Conservation (phyloP, 768 basidiomycete species). For the Royoungia palumana region DNA sequence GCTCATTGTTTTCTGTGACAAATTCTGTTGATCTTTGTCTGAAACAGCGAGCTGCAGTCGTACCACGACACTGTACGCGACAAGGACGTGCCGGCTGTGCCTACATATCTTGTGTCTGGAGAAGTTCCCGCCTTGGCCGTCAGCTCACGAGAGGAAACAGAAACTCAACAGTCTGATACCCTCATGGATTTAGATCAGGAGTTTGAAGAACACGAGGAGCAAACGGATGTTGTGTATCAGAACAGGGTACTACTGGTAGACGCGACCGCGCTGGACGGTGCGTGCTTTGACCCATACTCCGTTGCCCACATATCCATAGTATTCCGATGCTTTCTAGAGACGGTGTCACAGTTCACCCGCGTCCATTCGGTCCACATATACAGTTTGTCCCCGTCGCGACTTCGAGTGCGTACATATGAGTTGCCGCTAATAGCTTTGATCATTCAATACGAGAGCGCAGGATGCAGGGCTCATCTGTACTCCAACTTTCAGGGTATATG, state of each 20-base stretch:
- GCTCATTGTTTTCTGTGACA: background rate
- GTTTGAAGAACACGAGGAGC: constrained; percentile 38
- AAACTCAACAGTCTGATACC: constrained; percentile 7
- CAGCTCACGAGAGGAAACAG: background rate
- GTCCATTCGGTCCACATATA: constrained; percentile 65
- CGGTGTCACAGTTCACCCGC: constrained; percentile 49
- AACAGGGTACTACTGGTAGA: constrained; percentile 56
- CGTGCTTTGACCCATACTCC: constrained; percentile 18
- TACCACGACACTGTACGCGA: constrained; percentile 49
- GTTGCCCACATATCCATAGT: background rate
- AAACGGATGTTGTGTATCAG: constrained; percentile 43
- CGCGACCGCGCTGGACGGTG: constrained; percentile 65
- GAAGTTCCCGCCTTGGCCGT: constrained; percentile 33
- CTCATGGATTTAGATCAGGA: constrained; percentile 36
- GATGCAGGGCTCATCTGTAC: constrained; percentile 43
- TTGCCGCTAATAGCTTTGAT: background rate
- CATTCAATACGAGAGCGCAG: constrained; percentile 25
- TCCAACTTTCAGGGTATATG: constrained; percentile 30
- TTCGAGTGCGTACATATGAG: constrained; percentile 37
- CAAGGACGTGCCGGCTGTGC: constrained; percentile 33
- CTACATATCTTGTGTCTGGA: constrained; percentile 74
- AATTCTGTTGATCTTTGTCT: background rate
- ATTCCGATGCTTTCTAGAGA: constrained; percentile 35
- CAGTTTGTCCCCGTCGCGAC: constrained; percentile 61
- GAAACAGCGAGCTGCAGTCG: constrained; percentile 55